These are phyloP conservation scores for Fusarium concolor DNA, from an alignment of 2,329 filamentous ascomycete genomes.

Conservation along the genomic window DNA sequence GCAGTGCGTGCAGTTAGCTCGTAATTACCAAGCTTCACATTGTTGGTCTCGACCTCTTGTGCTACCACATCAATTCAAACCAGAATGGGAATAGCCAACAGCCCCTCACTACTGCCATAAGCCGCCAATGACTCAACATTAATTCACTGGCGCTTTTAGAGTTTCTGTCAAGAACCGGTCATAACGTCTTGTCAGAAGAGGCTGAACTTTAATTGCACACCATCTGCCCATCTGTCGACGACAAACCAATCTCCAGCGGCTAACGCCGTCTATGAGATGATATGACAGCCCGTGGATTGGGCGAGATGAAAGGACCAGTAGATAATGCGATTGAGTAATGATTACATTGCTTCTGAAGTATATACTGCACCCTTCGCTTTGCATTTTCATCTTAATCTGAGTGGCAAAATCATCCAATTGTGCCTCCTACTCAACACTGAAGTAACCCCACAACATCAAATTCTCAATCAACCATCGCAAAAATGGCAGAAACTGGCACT, in stretches of 20 bases:
- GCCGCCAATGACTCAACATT: neutral
- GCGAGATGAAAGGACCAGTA: neutral
- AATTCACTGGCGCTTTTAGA: neutral
- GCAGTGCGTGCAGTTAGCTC: neutral
- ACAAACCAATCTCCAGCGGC: neutral
- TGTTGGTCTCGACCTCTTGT: neutral
- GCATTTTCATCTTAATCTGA: neutral
- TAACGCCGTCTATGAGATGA: neutral
- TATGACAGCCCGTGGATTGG: neutral
- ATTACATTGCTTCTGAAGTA: neutral
- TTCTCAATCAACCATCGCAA: neutral
- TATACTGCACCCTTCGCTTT: neutral
- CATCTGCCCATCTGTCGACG: neutral
- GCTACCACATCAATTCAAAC: neutral
- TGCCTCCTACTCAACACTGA: neutral
- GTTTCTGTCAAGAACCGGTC: neutral
- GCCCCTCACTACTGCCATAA: neutral
- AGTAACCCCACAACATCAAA: neutral
- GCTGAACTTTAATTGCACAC: neutral
- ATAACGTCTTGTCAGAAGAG: neutral
- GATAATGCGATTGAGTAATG: neutral
- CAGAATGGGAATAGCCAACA: neutral
- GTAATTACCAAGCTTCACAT: neutral
- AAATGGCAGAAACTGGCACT: slow-evolving; percentile 3
- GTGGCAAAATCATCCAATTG: neutral